Evolutionary conservation across 2,329 filamentous ascomycete genomes (phyloP).

Genomic region (Blumeriella jaapii): DNA sequence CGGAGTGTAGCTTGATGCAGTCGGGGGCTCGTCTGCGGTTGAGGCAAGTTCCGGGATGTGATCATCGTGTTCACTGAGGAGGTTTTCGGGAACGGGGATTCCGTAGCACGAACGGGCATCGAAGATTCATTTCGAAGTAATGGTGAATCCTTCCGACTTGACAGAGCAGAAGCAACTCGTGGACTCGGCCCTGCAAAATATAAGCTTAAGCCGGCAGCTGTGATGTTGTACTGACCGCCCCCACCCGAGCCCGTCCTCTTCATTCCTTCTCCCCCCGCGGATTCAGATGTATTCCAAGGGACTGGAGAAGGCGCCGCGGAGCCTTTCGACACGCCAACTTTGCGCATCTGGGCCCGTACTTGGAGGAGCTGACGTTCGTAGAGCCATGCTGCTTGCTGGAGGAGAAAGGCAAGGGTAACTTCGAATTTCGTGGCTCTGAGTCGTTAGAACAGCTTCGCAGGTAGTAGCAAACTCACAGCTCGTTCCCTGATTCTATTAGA

Average conservation of each 20-base stretch:
- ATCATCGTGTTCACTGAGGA: slow-evolving; percentile 24
- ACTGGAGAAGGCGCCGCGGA: slow-evolving; percentile 46
- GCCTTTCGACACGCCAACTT: slow-evolving; percentile 46
- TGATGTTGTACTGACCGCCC: slow-evolving; percentile 22
- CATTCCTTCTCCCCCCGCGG: slow-evolving; percentile 35
- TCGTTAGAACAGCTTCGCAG: slow-evolving; percentile 7
- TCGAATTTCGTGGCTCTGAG: slow-evolving; percentile 62
- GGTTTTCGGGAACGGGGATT: slow-evolving; percentile 24
- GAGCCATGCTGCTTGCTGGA: slow-evolving; percentile 88
- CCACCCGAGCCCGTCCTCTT: slow-evolving; percentile 39
- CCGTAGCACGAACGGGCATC: slow-evolving; percentile 15
- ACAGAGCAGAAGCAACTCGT: slow-evolving; percentile 22
- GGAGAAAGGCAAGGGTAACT: slow-evolving; percentile 76
- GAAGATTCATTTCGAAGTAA: slow-evolving; percentile 16
- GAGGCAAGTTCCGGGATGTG: slow-evolving; percentile 20
- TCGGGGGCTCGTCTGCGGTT: slow-evolving; percentile 18
- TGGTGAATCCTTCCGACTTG: slow-evolving; percentile 22
- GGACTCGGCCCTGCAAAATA: slow-evolving; percentile 18
- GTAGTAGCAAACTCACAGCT: slow-evolving; percentile 45
- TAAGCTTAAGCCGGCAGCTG: slow-evolving; percentile 7
- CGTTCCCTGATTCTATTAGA: slow-evolving; percentile 48
- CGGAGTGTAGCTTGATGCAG: slow-evolving; percentile 19
- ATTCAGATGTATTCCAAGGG: slow-evolving; percentile 36
- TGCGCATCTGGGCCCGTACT: slow-evolving; percentile 81
- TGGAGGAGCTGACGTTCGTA: slow-evolving; percentile 86